Percentiles rank a stretch among this genome's conserved stretches.
These are phyloP conservation scores for Suillus bovinus DNA, from an alignment of 768 basidiomycete species.

Conservation along the genomic window DNA sequence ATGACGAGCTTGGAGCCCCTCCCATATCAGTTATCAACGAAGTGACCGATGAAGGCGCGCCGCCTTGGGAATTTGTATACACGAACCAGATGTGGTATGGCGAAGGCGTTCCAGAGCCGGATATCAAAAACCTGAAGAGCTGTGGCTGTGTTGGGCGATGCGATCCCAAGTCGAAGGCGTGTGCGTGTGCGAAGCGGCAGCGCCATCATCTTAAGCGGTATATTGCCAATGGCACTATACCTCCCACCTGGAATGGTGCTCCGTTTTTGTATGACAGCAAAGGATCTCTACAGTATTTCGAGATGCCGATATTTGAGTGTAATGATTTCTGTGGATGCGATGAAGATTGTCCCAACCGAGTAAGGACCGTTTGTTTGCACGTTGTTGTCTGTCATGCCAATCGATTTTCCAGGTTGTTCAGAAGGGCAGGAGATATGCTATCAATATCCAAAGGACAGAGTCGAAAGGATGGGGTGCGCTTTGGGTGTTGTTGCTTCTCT, in stretches of 20 bases:
- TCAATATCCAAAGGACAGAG: slow-evolving; percentile 68
- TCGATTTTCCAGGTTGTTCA: slow-evolving; percentile 68
- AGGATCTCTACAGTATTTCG: slow-evolving; percentile 50
- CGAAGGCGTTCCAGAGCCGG: slow-evolving; percentile 66
- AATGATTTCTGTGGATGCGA: slow-evolving; percentile 81
- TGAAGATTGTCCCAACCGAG: slow-evolving; percentile 80
- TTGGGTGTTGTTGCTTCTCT: neutral
- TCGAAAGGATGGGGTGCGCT: slow-evolving; percentile 84
- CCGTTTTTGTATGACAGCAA: slow-evolving; percentile 73
- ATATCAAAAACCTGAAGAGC: slow-evolving; percentile 54
- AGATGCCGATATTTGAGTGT: slow-evolving; percentile 82
- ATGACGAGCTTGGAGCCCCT: slow-evolving; percentile 71
- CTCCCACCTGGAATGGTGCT: slow-evolving; percentile 36
- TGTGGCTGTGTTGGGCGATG: slow-evolving; percentile 80
- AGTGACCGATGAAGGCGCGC: slow-evolving; percentile 67
- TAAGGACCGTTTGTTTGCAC: slow-evolving; percentile 35
- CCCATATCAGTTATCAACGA: slow-evolving; percentile 64
- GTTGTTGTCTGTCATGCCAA: slow-evolving; percentile 1
- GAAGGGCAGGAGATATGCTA: slow-evolving; percentile 62
- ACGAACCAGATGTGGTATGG: slow-evolving; percentile 80
- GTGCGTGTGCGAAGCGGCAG: slow-evolving; percentile 68
- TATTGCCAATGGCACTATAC: slow-evolving; percentile 20
- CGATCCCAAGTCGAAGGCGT: slow-evolving; percentile 70
- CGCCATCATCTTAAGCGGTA: slow-evolving; percentile 30
- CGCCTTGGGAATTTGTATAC: slow-evolving; percentile 87